A percentile compares a stretch with the other conserved stretches of the same genome.
Conservation (phyloP, 2,329 filamentous ascomycete genomes). For the Cladobotryum mycophilum region DNA sequence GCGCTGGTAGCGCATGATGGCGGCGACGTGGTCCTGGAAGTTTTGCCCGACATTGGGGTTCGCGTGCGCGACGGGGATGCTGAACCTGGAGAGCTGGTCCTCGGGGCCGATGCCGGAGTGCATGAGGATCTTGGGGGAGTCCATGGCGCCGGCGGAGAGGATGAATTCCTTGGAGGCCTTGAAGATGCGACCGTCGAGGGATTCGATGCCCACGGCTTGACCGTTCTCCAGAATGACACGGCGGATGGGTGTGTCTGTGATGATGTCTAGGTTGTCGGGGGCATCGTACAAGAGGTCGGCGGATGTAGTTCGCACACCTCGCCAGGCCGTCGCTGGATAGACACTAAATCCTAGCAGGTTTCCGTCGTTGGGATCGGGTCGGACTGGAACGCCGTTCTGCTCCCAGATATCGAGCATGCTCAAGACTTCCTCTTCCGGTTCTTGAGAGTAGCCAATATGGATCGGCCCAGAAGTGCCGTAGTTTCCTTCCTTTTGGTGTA, state of each 20-base stretch:
- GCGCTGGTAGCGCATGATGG: conserved; percentile 32
- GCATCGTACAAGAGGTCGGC: conserved; percentile 38
- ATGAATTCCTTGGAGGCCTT: conserved; percentile 47
- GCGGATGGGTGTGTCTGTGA: conserved; percentile 42
- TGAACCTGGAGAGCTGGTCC: conserved; percentile 26
- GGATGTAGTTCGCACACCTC: conserved; percentile 44
- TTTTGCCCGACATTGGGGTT: conserved; percentile 33
- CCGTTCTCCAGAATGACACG: conserved; percentile 66
- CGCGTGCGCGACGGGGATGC: conserved; percentile 30
- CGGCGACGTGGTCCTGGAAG: conserved; percentile 35
- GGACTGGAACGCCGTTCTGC: conserved; percentile 38
- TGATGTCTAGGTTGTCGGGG: conserved; percentile 47
- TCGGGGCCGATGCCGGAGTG: conserved; percentile 35
- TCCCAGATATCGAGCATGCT: conserved; percentile 42
- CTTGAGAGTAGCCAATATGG: conserved; percentile 39
- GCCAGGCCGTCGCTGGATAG: conserved; percentile 41
- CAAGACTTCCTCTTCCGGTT: conserved; percentile 44
- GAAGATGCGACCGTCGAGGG: conserved; percentile 85
- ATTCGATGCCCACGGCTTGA: conserved; percentile 91
- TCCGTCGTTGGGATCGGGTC: conserved; percentile 52
- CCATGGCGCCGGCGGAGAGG: conserved; percentile 35
- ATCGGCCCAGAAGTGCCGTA: conserved; percentile 46
- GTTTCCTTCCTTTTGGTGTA: conserved; percentile 20
- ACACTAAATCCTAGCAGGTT: conserved; percentile 51
- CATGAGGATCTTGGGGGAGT: conserved; percentile 39